Evolutionary conservation across 306 rosid genomes (phyloP).

Genomic region (Ormosia semicastrata): DNA sequence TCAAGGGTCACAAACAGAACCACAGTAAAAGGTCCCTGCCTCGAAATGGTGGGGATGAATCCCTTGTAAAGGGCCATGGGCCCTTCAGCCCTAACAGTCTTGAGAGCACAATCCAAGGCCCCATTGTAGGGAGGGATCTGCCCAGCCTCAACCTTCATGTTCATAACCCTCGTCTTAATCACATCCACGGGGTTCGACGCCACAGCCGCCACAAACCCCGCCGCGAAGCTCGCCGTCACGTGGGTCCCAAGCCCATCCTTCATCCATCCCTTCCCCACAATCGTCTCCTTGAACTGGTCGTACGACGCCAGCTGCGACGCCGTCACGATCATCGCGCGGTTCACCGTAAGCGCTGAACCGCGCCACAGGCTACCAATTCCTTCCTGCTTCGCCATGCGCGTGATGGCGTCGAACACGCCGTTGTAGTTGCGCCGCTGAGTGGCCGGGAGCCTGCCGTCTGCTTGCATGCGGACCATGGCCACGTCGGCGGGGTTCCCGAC

Average conservation of each 20-base stretch:
- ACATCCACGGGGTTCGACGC: constrained; percentile 93
- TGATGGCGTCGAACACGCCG: constrained; percentile 67
- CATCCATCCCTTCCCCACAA: constrained; percentile 54
- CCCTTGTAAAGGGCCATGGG: constrained; percentile 86
- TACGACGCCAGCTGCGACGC: constrained; percentile 87
- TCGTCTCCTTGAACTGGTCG: constrained; percentile 70
- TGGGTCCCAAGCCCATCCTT: constrained; percentile 73
- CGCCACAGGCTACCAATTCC: constrained; percentile 83
- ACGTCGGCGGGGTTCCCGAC: constrained; percentile 89
- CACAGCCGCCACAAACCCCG: constrained; percentile 85
- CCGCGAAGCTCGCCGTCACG: constrained; percentile 80
- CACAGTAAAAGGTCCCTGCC: constrained; percentile 89
- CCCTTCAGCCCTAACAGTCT: constrained; percentile 79
- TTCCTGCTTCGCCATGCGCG: constrained; percentile 57
- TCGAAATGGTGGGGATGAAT: constrained; percentile 72
- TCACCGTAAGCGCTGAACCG: constrained; percentile 85
- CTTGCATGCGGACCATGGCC: constrained; percentile 93
- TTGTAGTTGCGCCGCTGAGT: constrained; percentile 64
- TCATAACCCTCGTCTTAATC: constrained; percentile 90
- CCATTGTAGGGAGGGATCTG: constrained; percentile 57
- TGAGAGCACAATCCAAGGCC: constrained; percentile 71
- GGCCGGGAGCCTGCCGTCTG: constrained; percentile 75
- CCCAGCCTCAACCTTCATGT: constrained; percentile 69
- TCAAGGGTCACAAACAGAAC: constrained; percentile 85
- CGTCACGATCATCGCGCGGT: constrained; percentile 91